Evolutionary conservation across 129 eudicot species (phyloP).

Genomic region (Rutidosis leptorrhynchoides): DNA sequence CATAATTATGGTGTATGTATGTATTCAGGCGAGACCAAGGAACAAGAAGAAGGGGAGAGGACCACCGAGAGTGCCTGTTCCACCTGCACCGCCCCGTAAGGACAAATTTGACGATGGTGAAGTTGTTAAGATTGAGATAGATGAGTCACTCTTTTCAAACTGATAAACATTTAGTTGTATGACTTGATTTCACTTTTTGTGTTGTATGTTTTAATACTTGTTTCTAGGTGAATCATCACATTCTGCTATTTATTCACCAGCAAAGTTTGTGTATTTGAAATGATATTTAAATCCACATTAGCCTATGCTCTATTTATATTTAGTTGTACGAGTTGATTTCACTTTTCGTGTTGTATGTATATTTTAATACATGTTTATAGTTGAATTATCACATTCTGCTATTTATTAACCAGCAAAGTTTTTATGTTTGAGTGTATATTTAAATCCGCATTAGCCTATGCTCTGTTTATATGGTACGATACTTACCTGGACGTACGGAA

Average conservation of each 20-base stretch:
- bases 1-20: not conserved
- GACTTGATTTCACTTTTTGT: constrained; percentile 9
- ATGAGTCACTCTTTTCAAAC: constrained; percentile 51
- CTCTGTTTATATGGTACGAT: too few species aligned
- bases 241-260: constrained; percentile 8
- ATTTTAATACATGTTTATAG: constrained; percentile 9
- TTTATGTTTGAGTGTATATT: constrained; percentile 16
- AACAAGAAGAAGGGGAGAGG: constrained; percentile 94
- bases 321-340: constrained; percentile 15
- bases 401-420: not conserved
- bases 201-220: constrained; percentile 10
- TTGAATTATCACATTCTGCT: constrained; percentile 18
- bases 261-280: constrained; percentile 19
- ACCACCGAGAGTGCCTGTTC: constrained; percentile 71
- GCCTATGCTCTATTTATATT: constrained; percentile 7
- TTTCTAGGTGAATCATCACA: constrained; percentile 16
- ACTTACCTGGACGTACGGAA: too few species aligned
- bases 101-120: constrained; percentile 67
- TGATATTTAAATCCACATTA: not conserved
- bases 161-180: constrained; percentile 19
- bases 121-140: constrained; percentile 59
- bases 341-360: constrained; percentile 20
- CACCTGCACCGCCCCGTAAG: constrained; percentile 76
- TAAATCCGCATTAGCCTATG: not conserved
- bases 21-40: constrained; percentile 72